Evolutionary conservation across 1,139 yeast genomes (phyloP).

Genomic region (Suhomyces choctaworum): DNA sequence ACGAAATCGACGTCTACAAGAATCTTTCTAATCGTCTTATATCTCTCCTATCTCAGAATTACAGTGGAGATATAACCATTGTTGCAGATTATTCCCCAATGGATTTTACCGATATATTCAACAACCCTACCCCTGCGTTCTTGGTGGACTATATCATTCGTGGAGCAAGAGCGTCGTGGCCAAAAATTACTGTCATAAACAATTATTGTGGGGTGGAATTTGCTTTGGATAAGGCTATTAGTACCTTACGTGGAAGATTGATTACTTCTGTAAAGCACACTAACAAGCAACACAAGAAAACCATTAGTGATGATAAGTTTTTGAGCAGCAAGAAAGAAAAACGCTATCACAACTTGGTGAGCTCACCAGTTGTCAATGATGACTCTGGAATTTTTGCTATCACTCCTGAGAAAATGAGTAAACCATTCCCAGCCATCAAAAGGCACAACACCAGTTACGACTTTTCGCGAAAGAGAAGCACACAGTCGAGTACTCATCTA

Average conservation of each 20-base stretch:
- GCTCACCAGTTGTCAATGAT: slow-evolving; percentile 26
- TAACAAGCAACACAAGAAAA: slow-evolving; percentile 16
- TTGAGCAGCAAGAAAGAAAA: not conserved
- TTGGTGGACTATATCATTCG: slow-evolving; percentile 68
- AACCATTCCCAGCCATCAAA: slow-evolving; percentile 5
- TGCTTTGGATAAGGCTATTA: slow-evolving; percentile 78
- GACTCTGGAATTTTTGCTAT: slow-evolving; percentile 2
- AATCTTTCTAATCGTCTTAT: slow-evolving; percentile 71
- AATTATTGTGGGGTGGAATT: slow-evolving; percentile 91
- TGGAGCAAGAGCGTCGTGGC: slow-evolving; percentile 95
- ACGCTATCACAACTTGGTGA: slow-evolving; percentile 22
- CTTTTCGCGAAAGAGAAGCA: slow-evolving; percentile 3
- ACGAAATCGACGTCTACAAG: slow-evolving; percentile 74
- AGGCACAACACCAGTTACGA: slow-evolving; percentile 18
- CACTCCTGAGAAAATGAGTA: slow-evolving; percentile 6
- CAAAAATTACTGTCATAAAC: slow-evolving; percentile 75
- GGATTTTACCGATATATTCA: slow-evolving; percentile 64
- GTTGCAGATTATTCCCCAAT: slow-evolving; percentile 66
- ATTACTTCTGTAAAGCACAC: slow-evolving; percentile 39
- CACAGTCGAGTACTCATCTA: slow-evolving; percentile 7
- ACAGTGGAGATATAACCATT: slow-evolving; percentile 92
- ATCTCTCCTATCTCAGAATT: slow-evolving; percentile 78
- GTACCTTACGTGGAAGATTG: slow-evolving; percentile 63
- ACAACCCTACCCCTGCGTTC: slow-evolving; percentile 79
- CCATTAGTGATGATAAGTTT: slow-evolving; percentile 6